Percentiles rank a stretch among this genome's conserved stretches.
phyloP scores from a whole-genome alignment of 2,329 filamentous ascomycete species.

The Zymoseptoria pseudotritici region DNA sequence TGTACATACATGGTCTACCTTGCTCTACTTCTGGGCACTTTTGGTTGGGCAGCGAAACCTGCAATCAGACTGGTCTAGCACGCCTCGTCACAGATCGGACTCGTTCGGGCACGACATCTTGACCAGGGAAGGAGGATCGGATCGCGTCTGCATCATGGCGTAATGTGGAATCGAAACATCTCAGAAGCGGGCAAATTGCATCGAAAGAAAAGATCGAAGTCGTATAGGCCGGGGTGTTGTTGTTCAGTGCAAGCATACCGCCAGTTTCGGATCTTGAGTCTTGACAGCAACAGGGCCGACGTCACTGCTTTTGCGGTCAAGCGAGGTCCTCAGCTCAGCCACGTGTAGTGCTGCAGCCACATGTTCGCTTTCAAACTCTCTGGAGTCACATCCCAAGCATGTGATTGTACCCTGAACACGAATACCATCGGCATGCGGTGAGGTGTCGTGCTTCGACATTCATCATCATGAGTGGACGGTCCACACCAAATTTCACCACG shows the following conservation, averaged over 20 bases:
- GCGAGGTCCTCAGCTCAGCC: neutral
- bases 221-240: neutral
- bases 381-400: neutral
- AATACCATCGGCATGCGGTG: neutral
- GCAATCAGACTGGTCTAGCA: neutral
- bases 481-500: constrained; percentile 9
- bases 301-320: neutral
- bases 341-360: neutral
- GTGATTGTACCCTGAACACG: neutral
- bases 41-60: neutral
- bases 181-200: neutral
- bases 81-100: neutral
- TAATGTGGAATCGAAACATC: neutral
- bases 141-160: neutral
- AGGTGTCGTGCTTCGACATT: neutral
- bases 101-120: neutral
- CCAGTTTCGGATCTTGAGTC: too few species aligned
- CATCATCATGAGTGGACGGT: constrained; percentile 19
- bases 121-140: neutral
- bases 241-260: neutral
- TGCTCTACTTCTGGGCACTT: neutral
- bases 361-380: too few species aligned
- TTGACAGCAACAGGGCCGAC: neutral
- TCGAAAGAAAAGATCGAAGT: neutral
- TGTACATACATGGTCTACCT: neutral